phyloP scores from a whole-genome alignment of 495 filamentous ascomycete genomes.

The Diplogelasinospora grovesii region DNA sequence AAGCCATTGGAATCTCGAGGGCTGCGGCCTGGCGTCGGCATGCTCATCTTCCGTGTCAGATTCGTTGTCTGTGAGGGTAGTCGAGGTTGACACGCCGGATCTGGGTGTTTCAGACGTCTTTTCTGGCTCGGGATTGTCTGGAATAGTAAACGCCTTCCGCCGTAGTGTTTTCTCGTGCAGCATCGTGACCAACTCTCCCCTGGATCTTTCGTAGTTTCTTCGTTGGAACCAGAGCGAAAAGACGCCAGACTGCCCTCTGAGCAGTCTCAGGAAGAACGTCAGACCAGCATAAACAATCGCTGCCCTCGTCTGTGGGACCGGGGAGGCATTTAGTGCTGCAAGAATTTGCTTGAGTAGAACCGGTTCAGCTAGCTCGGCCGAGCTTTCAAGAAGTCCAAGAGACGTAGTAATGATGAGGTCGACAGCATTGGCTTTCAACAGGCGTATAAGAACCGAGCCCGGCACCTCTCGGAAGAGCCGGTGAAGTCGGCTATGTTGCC shows the following conservation, averaged over 20 bases:
- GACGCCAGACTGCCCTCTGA: constrained; percentile 58
- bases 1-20: constrained; percentile 3
- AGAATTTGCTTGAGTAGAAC: constrained; percentile 68
- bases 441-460: constrained; percentile 61
- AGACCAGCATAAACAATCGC: constrained; percentile 61
- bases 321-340: constrained; percentile 52
- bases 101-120: constrained; percentile 6
- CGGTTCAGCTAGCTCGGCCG: constrained; percentile 58
- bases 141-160: constrained; percentile 59
- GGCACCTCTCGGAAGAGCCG: constrained; percentile 63
- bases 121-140: constrained; percentile 13
- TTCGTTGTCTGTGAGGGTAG: constrained; percentile 25
- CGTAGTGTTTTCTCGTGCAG: constrained; percentile 77
- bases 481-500: constrained; percentile 67
- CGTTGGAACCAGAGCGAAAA: constrained; percentile 69
- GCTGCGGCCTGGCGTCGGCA: constrained; percentile 13
- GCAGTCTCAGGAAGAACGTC: constrained; percentile 52
- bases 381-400: constrained; percentile 55
- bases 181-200: constrained; percentile 84
- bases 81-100: constrained; percentile 16
- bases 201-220: constrained; percentile 65
- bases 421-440: constrained; percentile 65
- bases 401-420: constrained; percentile 62
- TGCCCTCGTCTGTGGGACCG: constrained; percentile 40
- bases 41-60: constrained; percentile 16